Evolutionary conservation across 306 rosid species (phyloP), one percentile per base, ranked within the genome.

Genomic region (Malus orientalis): DNA sequence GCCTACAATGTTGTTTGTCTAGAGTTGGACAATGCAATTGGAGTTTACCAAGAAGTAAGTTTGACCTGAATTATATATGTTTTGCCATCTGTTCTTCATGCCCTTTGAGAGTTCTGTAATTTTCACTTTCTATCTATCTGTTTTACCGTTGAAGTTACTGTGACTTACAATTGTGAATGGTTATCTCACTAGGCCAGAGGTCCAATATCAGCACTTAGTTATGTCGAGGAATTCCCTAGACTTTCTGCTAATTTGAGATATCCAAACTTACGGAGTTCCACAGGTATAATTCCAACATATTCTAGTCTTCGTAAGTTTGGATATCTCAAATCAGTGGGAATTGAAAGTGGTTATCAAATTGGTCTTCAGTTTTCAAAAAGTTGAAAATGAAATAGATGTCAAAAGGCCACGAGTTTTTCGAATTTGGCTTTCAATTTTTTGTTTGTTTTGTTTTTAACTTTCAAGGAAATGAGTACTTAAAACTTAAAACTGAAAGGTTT

Each of bases 41-140:
- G 96, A 84, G 63, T 85, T 75, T 94, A 91, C 80, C 97, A 95
- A 2, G 98, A 94, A 79, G 98, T 94, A 92, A 87, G 95, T 85
- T 60, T 85, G 72, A 66, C 40, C 62, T 72, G 66, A 44, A 74
- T 72, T 69, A 67, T 54, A 60, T 69, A 69, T 70, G 55, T 74
- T 38, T 14, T 44, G 25, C 45, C 55, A 61, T 45, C 36, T 66
- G 32, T 22, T 54, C 30, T 64, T 16, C 69, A 4, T 67, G 51
- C 22, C 29, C 30, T 62, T 33, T 69, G 22, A 30, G 73, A 29
- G 22, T 67, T 73, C 30, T 44, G 59, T 70, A 18, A 11, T 42
- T 29, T 15, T 13, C 42, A 29, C 62, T 18, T 54, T 54, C 27
- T 20, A 30, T 71, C 32, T 11, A 19, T 71, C 33, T 81, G 38